Base-by-base conservation (phyloP, 495 filamentous ascomycete genomes). In the Xylaria sp. region DNA sequence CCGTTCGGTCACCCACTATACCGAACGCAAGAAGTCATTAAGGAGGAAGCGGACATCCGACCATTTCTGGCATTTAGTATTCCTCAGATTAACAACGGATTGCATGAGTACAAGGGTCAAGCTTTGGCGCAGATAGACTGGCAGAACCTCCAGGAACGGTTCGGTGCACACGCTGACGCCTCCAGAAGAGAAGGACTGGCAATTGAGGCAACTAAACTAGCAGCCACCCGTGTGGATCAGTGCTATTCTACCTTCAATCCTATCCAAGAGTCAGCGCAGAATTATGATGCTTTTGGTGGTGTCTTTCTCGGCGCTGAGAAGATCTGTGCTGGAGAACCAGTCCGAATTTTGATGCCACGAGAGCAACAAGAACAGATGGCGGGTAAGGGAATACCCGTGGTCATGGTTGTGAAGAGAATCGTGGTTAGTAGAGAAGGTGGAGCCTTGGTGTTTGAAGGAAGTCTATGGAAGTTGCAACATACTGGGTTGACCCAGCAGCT, bases 51-150 rank as follows among this genome's bases (percentile, higher is more conserved):
- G 0, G 79, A 81, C n/a, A 80, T 84, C 78, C 80, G 83, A 3
- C 83, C 83, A 0, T 85, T 85, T 70, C 75, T 84, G 9, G 83
- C 83, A 5, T 85, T 82, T 40, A 84, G 81, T 61, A 80, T 85
- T 0, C 83, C 83, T 0, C 63, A 72, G 19, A 61, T 79, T 1
- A 55, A 62, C 43, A 59, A 37, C 19, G 33, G n/a, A 6, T 41
- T 80, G 17, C 48, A 71, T 8, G 69, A 58, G 31, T 50, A 58
- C 26, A 65, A 50, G 31, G 69, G 69, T 7, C 53, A 14, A 52
- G 70, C 70, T 48, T 33, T 71, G 41, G 35, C 69, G 1, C 61
- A 71, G 9, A 71, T 71, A 24, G 41, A 71, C 31, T 71, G 69
- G 69, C 35, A 65, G 14, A 24, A 24, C 14, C 69, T 71, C 33